Evolutionary conservation across 805 yeast genomes (phyloP).

Genomic region (Candida hungchunana): DNA sequence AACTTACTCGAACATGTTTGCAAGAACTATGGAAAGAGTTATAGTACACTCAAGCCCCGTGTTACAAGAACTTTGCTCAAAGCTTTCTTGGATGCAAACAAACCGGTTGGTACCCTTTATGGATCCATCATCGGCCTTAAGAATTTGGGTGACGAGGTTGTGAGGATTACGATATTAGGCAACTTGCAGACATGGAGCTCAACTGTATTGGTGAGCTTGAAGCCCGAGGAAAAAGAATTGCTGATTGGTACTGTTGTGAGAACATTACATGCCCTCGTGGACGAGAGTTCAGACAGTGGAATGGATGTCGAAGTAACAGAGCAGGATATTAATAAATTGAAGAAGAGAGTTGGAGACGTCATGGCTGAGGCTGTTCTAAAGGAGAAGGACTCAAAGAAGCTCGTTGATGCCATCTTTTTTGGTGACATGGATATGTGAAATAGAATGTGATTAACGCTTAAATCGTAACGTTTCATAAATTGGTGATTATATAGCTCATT

Average conservation of each 20-base stretch:
- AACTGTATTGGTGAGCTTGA: slow-evolving; percentile 41
- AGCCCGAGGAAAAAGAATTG: slow-evolving; percentile 42
- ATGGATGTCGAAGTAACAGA: slow-evolving; percentile 36
- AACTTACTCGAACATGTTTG: slow-evolving; percentile 77
- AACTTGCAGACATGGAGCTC: slow-evolving; percentile 79
- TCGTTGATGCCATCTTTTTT: slow-evolving; percentile 65
- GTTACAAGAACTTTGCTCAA: slow-evolving; percentile 89
- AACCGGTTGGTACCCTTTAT: slow-evolving; percentile 84
- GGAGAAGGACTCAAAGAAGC: slow-evolving; percentile 42
- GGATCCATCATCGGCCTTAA: slow-evolving; percentile 86
- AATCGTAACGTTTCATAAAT: not conserved
- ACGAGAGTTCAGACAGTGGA: slow-evolving; percentile 27
- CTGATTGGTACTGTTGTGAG: slow-evolving; percentile 50
- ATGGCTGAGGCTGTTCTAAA: slow-evolving; percentile 47
- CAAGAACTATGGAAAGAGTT: slow-evolving; percentile 73
- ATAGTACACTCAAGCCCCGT: slow-evolving; percentile 86
- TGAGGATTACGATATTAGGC: slow-evolving; percentile 78
- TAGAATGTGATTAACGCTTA: not conserved
- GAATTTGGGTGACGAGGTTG: slow-evolving; percentile 82
- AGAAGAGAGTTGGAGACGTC: slow-evolving; percentile 55
- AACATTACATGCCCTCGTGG: slow-evolving; percentile 44
- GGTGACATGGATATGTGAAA: slow-evolving; percentile 43
- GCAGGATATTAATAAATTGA: slow-evolving; percentile 39
- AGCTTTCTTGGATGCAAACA: slow-evolving; percentile 81
- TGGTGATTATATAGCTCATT: slow-evolving; percentile 1